Base-by-base conservation (phyloP, 805 yeast genomes). In the Candida pseudoglaebosa region DNA sequence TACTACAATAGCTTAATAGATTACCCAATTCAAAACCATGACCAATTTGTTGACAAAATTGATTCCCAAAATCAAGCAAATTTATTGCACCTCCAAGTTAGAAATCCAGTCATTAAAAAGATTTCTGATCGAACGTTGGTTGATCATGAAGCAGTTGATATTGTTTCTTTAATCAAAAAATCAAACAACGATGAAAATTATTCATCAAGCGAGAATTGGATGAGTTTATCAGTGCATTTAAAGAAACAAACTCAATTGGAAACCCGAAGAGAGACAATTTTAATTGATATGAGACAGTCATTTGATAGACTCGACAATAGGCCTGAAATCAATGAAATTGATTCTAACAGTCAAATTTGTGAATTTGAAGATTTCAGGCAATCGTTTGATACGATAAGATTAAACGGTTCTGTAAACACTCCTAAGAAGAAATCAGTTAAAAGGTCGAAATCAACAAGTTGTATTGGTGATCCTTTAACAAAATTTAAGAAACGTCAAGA, bases 371-470 rank as follows among this genome's bases (percentile, higher is more conserved):
- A 22, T 22, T 22, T 13, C 31, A 28, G 31, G 14, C 31, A 28
- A 10, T 6, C n/a, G 8, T 28, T 8, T 28, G 14, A 8, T 6
- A 9, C 31, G 7, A 8, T 7, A 9, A 28, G 33, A 20, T 22
- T 32, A 32, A 10, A 22, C 12, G 24, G 24, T 7, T 12, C n/a
- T 14, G 13, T n/a, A n/a, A 28, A 7, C n/a, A 14, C 20, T 9
- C 36, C 36, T 5, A 21, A n/a, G 24, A 26, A 28, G 18, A 42
- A 39, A 12, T 17, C 26, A 4, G 48, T 58, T 17, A 52, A 50
- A 38, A 40, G 63, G 39, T 57, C 63, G 5, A 56, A 54, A 39
- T 57, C 65, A 14, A 49, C 58, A 9, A 51, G 57, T 16, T 38
- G 41, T 20, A 37, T 47, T 10, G 45, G 45, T 6, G 43, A 38